Percentiles rank a stretch among this genome's conserved stretches.
Evolutionary conservation across 1,139 yeast genomes (phyloP).

Genomic region (Kodamaea suecica): DNA sequence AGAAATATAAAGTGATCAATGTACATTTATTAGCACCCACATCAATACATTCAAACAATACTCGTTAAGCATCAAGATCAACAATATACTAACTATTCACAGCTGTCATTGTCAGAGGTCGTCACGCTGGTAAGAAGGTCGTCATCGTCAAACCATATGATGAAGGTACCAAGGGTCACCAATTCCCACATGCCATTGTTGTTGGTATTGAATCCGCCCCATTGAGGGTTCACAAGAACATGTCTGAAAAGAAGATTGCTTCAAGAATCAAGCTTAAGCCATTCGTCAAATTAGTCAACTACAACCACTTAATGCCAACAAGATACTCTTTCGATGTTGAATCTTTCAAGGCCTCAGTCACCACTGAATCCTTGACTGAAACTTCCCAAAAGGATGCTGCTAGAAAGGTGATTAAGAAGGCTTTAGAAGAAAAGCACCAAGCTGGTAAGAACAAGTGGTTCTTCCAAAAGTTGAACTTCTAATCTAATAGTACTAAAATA

Average conservation of each 20-base stretch:
- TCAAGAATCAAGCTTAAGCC: constrained; percentile 99
- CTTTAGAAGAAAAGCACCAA: constrained; percentile 99
- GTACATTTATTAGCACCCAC: too few relatives aligned
- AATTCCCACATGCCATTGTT: constrained; percentile 99
- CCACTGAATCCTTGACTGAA: constrained; percentile 93
- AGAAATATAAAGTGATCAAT: neutral
- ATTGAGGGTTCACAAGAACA: constrained; percentile 91
- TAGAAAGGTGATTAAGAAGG: constrained; percentile 98
- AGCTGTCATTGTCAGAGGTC: constrained; percentile 99
- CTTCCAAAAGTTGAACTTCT: constrained; percentile 98
- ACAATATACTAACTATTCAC: constrained; percentile 31
- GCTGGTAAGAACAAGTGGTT: constrained; percentile 99
- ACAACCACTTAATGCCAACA: constrained; percentile 99
- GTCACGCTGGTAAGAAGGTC: constrained; percentile 99
- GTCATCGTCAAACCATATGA: constrained; percentile 98
- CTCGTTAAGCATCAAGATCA: too few relatives aligned
- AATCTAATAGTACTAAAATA: constrained; percentile 19
- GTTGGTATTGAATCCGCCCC: constrained; percentile 99
- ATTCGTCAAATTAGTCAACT: constrained; percentile 98
- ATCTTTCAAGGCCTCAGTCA: constrained; percentile 85
- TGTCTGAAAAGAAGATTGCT: constrained; percentile 95
- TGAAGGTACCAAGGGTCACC: constrained; percentile 98
- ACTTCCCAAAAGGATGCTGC: constrained; percentile 99
- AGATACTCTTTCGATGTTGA: constrained; percentile 99
- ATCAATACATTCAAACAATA: too few relatives aligned